Evolutionary conservation across 2,329 filamentous ascomycete genomes (phyloP).

Genomic region (Annulohypoxylon truncatum): DNA sequence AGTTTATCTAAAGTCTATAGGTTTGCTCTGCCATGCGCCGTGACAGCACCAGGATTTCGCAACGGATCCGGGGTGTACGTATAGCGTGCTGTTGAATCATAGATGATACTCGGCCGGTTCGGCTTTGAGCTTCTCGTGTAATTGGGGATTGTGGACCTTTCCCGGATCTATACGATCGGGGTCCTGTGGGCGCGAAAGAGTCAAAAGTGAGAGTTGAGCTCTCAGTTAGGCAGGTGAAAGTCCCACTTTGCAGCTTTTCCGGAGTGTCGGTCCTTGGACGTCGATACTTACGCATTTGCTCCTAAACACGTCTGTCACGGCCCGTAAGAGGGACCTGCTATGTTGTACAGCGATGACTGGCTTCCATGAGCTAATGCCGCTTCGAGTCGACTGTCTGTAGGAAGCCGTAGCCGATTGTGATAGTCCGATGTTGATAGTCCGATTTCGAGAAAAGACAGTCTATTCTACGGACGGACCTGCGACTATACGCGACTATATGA

Average conservation of each 20-base stretch:
- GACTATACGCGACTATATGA: background rate
- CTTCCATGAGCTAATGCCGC: background rate
- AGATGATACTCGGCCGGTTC: conserved; percentile 12
- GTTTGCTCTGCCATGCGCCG: conserved; percentile 5
- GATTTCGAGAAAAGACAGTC: conserved; percentile 1
- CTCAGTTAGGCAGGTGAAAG: conserved; percentile 17
- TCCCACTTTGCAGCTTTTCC: conserved; percentile 16
- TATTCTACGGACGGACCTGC: conserved; percentile 10
- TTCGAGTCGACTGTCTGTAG: conserved; percentile 3
- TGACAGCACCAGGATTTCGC: conserved; percentile 5
- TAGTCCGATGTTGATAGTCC: too few species aligned
- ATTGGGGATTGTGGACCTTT: conserved; percentile 17
- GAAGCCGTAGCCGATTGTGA: too few species aligned
- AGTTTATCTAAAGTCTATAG: background rate
- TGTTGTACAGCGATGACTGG: conserved; percentile 33
- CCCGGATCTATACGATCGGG: conserved; percentile 20
- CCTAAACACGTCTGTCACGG: conserved; percentile 19
- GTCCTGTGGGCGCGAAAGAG: conserved; percentile 5
- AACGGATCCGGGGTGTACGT: conserved; percentile 11
- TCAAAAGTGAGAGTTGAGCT: conserved; percentile 10
- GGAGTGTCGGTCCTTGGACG: conserved; percentile 8
- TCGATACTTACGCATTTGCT: conserved; percentile 7
- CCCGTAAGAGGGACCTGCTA: conserved; percentile 18
- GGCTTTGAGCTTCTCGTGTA: conserved; percentile 24
- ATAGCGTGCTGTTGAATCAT: conserved; percentile 1